Conservation (phyloP, 169 alveolate species). For the Neospora caninum region DNA sequence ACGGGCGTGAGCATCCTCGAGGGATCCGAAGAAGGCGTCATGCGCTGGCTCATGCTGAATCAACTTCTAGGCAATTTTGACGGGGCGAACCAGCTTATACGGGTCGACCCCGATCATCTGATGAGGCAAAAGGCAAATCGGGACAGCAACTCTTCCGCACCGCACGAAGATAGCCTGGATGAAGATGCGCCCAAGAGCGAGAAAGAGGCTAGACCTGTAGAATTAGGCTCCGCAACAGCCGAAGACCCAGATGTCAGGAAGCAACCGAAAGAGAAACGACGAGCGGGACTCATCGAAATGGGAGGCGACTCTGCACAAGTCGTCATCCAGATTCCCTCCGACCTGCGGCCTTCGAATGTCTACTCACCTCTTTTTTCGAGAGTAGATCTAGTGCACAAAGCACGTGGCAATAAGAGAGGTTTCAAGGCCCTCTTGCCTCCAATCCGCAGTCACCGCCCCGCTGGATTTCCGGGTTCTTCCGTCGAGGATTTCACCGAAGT, state of each 20-base stretch:
- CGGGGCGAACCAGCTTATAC: background rate
- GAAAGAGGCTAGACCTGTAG: background rate
- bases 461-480: background rate
- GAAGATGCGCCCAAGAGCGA: background rate
- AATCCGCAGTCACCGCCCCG: background rate
- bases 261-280: background rate
- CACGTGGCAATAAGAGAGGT: background rate
- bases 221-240: no score
- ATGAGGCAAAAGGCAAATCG: background rate
- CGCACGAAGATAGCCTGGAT: background rate
- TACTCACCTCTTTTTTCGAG: background rate
- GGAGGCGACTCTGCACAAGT: constrained; percentile 66
- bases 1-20: constrained; percentile 41
- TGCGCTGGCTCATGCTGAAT: constrained; percentile 56
- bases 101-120: background rate
- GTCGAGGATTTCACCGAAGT: constrained; percentile 5
- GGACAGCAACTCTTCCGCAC: background rate
- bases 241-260: background rate
- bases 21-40: constrained; percentile 57
- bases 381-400: no score
- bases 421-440: background rate
- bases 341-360: background rate
- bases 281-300: constrained; percentile 59
- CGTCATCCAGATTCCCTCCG: constrained; percentile 46
- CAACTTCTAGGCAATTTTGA: constrained; percentile 46